Conservation (phyloP, 768 basidiomycete species). For the Flagelloscypha sp. region DNA sequence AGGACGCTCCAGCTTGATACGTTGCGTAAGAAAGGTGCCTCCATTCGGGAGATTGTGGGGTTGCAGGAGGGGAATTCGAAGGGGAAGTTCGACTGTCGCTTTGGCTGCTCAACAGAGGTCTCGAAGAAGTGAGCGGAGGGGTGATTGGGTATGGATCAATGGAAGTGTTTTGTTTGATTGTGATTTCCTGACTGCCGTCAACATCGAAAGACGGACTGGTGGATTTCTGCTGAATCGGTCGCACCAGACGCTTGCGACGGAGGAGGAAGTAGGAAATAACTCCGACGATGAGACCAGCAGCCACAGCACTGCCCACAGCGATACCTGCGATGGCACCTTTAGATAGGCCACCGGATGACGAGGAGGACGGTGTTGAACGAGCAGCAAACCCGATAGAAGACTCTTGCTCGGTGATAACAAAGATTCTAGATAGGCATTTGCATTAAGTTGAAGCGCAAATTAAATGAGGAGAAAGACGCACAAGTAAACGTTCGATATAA, state of each 20-base stretch:
- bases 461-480: constrained; percentile 5
- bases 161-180: not conserved
- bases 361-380: not conserved
- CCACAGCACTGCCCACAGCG: constrained; percentile 12
- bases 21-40: constrained; percentile 3
- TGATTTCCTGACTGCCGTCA: not conserved
- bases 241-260: not conserved
- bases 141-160: not conserved
- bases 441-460: not conserved
- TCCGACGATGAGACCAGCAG: constrained; percentile 5
- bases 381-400: constrained; percentile 14
- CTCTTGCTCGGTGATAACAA: constrained; percentile 8
- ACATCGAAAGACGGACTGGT: not conserved
- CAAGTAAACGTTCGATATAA: constrained; percentile 18
- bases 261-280: constrained; percentile 6
- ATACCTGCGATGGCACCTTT: constrained; percentile 13
- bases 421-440: constrained; percentile 14
- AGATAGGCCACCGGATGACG: constrained; percentile 11
- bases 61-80: constrained; percentile 1
- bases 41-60: constrained; percentile 7
- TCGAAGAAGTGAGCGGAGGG: not conserved
- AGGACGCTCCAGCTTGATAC: not conserved
- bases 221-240: not conserved
- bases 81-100: constrained; percentile 7
- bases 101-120: constrained; percentile 2